These are phyloP conservation scores for Trichosporon faecale DNA, from an alignment of 1,284 basidiomycete genomes.

Conservation along the genomic window DNA sequence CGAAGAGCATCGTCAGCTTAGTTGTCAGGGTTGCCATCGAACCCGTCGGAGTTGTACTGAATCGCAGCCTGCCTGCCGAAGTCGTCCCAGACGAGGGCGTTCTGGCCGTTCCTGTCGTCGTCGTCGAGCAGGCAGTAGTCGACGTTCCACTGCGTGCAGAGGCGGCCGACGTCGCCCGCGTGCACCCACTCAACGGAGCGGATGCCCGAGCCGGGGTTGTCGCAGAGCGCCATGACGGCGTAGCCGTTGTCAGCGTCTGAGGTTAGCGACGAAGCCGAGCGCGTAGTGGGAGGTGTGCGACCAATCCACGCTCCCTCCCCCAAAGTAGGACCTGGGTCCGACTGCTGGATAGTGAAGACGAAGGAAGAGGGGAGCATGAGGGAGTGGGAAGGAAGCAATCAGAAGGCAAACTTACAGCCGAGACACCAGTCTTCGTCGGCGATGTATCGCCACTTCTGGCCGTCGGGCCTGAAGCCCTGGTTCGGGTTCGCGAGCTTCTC, in stretches of 20 bases:
- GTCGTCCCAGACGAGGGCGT: neutral
- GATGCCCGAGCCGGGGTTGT: neutral
- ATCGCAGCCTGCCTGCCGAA: neutral
- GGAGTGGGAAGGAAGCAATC: too few relatives aligned
- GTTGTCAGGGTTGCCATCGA: too few relatives aligned
- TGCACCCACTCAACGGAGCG: neutral
- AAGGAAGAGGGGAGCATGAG: too few relatives aligned
- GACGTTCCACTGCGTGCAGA: neutral
- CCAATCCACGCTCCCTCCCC: too few relatives aligned
- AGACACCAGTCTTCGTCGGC: neutral
- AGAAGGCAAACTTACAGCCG: neutral
- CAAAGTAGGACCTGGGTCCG: too few relatives aligned
- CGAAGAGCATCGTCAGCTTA: too few relatives aligned
- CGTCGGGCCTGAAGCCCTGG: neutral
- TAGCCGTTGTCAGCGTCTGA: neutral
- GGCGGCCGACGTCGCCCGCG: neutral
- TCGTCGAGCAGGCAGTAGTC: neutral
- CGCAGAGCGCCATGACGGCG: neutral
- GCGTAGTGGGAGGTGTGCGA: neutral
- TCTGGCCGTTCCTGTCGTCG: neutral
- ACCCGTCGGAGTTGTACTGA: neutral
- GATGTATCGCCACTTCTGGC: neutral
- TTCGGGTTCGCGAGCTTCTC: neutral
- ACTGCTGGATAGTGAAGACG: too few relatives aligned
- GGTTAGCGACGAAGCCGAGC: neutral